phyloP scores from a whole-genome alignment of 2,329 filamentous ascomycete species.

The Sporothrix mexicana region DNA sequence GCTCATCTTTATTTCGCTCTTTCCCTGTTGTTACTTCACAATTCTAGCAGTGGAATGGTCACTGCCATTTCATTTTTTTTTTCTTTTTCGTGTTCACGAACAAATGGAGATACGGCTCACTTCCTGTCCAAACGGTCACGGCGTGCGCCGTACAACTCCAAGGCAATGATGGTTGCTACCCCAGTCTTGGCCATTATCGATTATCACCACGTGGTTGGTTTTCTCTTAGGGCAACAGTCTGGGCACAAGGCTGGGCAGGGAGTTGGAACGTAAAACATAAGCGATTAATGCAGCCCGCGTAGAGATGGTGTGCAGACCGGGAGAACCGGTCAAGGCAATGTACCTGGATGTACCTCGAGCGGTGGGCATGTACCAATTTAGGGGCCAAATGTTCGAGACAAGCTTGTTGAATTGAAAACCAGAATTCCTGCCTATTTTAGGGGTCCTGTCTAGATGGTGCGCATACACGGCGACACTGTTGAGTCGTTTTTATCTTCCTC shows the following conservation, averaged over 20 bases:
- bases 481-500: background rate
- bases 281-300: background rate
- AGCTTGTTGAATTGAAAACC: background rate
- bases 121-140: background rate
- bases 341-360: background rate
- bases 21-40: too few relatives aligned
- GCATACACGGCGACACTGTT: slow-evolving; percentile 6
- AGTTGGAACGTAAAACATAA: background rate
- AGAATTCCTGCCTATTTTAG: slow-evolving; percentile 8
- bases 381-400: background rate
- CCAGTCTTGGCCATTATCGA: background rate
- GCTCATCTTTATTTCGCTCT: background rate
- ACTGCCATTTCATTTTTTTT: too few relatives aligned
- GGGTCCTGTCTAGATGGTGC: background rate
- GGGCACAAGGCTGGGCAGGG: background rate
- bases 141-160: background rate
- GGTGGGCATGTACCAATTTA: background rate
- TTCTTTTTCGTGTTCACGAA: background rate
- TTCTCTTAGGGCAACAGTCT: background rate
- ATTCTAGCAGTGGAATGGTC: too few relatives aligned
- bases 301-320: background rate
- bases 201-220: background rate
- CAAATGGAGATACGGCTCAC: background rate
- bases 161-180: background rate
- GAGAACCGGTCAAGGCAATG: background rate